Conservation (phyloP, 768 basidiomycete genomes). For the Tylopilus sp. region DNA sequence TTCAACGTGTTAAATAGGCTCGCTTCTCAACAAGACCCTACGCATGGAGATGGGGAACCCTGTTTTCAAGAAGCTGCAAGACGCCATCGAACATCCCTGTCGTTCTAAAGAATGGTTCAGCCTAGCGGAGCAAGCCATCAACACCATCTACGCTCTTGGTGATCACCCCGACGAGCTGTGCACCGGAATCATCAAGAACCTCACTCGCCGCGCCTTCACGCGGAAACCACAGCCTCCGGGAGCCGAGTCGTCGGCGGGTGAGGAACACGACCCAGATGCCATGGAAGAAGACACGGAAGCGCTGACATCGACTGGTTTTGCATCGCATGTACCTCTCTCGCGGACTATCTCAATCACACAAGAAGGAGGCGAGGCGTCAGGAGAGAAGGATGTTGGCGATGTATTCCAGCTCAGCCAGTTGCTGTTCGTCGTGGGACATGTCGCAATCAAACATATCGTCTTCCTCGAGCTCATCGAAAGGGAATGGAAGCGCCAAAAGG, state of each 20-base stretch:
- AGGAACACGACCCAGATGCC: too few relatives aligned
- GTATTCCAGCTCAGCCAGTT: constrained; percentile 89
- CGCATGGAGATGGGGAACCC: constrained; percentile 84
- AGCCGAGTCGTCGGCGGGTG: too few relatives aligned
- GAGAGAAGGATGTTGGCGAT: constrained; percentile 59
- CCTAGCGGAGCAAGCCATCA: constrained; percentile 94
- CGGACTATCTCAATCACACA: constrained; percentile 6
- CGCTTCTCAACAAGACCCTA: constrained; percentile 82
- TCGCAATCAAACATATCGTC: constrained; percentile 96
- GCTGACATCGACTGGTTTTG: background rate
- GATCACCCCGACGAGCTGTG: constrained; percentile 90
- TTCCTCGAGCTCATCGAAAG: constrained; percentile 93
- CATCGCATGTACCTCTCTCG: too few relatives aligned
- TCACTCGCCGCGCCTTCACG: constrained; percentile 69
- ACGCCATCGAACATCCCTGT: constrained; percentile 76
- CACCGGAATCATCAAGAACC: constrained; percentile 72
- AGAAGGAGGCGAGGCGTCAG: background rate
- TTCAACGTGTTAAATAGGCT: constrained; percentile 47
- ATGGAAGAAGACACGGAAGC: too few relatives aligned
- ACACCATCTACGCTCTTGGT: constrained; percentile 93
- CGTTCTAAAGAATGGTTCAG: constrained; percentile 95
- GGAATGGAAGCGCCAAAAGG: constrained; percentile 96
- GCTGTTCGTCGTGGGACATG: constrained; percentile 94
- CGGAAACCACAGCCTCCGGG: constrained; percentile 18
- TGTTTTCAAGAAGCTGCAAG: constrained; percentile 80